phyloP scores from a whole-genome alignment of 805 yeast genomes.

The Candida caryicola region DNA sequence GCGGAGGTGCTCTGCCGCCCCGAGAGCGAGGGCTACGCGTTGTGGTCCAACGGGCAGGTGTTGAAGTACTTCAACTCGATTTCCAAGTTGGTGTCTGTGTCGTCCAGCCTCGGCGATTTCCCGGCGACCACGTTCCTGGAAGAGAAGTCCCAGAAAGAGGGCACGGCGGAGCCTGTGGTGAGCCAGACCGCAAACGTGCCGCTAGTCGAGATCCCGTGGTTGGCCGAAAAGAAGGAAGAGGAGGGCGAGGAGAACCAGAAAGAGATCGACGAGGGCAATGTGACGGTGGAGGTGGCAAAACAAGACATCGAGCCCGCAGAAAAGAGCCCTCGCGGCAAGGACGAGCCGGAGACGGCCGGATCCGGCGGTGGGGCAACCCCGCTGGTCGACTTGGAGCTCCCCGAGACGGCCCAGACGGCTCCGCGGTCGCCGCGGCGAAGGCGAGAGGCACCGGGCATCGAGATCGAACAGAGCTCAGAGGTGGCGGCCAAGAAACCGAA shows the following conservation, averaged over 20 bases:
- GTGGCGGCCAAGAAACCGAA: slow-evolving; percentile 2
- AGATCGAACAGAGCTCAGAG: neutral
- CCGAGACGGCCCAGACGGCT: neutral
- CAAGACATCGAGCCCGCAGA: neutral
- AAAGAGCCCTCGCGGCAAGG: neutral
- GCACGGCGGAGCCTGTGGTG: slow-evolving; percentile 3
- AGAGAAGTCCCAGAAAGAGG: neutral
- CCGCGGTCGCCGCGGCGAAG: slow-evolving; percentile 4
- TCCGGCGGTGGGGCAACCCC: neutral
- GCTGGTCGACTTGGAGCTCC: neutral
- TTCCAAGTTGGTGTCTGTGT: slow-evolving; percentile 27
- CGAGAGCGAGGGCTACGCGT: slow-evolving; percentile 27
- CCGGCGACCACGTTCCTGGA: slow-evolving; percentile 7
- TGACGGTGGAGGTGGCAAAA: neutral
- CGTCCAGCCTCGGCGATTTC: slow-evolving; percentile 26
- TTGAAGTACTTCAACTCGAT: slow-evolving; percentile 47
- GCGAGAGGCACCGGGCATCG: neutral
- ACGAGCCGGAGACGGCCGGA: neutral
- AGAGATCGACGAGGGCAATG: too few species aligned
- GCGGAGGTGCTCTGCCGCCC: slow-evolving; percentile 49
- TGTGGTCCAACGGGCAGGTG: slow-evolving; percentile 25
- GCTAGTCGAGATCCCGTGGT: slow-evolving; percentile 31
- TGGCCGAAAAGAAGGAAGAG: slow-evolving; percentile 17
- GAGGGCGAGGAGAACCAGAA: neutral
- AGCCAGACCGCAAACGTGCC: slow-evolving; percentile 14